These are phyloP conservation scores for Colletotrichum lini DNA, from an alignment of 2,329 filamentous ascomycete species.

Conservation along the genomic window DNA sequence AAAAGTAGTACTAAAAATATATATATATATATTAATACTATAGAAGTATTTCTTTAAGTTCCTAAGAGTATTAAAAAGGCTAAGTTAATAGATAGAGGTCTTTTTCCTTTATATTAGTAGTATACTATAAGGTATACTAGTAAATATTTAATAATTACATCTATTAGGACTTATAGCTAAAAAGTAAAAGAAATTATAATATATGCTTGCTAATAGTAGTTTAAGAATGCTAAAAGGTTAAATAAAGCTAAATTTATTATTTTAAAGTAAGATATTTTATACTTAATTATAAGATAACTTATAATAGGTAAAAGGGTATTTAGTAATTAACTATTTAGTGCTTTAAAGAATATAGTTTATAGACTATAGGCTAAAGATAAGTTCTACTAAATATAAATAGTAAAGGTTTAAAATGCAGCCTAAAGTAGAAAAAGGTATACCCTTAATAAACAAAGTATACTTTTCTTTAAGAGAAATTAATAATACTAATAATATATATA, in stretches of 20 bases:
- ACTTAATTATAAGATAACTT: slow-evolving; percentile 28
- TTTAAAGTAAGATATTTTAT: neutral
- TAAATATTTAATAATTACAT: neutral
- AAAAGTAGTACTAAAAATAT: neutral
- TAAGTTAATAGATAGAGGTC: neutral
- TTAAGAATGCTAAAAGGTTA: slow-evolving; percentile 25
- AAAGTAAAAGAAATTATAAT: neutral
- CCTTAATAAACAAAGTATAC: no score
- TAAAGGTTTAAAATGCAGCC: no score
- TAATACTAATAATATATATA: no score
- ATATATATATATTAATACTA: neutral
- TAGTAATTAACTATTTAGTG: neutral
- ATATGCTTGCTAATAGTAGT: neutral
- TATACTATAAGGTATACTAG: neutral
- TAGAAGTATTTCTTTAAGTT: neutral
- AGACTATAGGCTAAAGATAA: neutral
- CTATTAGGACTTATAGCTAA: neutral
- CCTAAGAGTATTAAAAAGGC: neutral
- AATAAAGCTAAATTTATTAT: no score
- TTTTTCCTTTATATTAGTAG: no score
- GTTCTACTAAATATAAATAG: no score
- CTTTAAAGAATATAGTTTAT: neutral
- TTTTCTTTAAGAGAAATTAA: no score
- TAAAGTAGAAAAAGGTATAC: no score
- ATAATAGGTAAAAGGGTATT: neutral